Base-by-base conservation (phyloP, 257 asterid species). In the Solanum habrochaites region DNA sequence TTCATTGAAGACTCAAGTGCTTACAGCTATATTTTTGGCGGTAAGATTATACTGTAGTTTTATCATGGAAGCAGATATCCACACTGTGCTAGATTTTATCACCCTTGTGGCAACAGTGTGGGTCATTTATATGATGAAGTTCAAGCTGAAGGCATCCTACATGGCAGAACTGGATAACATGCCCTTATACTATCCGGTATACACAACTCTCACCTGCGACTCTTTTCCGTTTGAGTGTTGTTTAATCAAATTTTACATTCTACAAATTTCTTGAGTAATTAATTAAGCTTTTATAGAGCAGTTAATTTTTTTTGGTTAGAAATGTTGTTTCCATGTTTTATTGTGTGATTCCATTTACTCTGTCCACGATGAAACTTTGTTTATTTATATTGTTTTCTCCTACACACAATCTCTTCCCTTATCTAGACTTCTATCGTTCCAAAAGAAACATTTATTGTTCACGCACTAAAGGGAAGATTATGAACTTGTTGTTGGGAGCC, bases 1-100 rank as follows among this genome's bases (percentile, higher is more conserved):
- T 82, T 97, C 99, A 83, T 86, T 97, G 91, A 97, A 91, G 95
- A 87, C 96, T 78, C 99, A 97, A 88, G 98, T 94, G 91, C 97
- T 97, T 75, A 97, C 99, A 32, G 96, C 98, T 8, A 90, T 93
- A 43, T 97, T 95, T 87, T 87, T 97, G 89, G 96, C 90, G 27
- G 97, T 93, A 78, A 91, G 99, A 88, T 77, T 94, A 84, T 75
- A 77, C 87, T 94, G 96, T 85, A 95, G 98, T 87, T 86, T 88
- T 42, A 39, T 87, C 42, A 92, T 97, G 94, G 98, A 95, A 93
- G 95, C 95, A 12, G 96, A 95, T 91, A 92, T 95, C 83, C 99
- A 97, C 94, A 95, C 99, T 9, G 8, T 94, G 49, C 98, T 97
- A 7, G 99, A 97, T 90, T 90, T 94, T 32, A 86, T 89, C 35